Evolutionary conservation across 2,329 filamentous ascomycete genomes (phyloP), one percentile per base, ranked within the genome.

Genomic region (Exophiala sp.): DNA sequence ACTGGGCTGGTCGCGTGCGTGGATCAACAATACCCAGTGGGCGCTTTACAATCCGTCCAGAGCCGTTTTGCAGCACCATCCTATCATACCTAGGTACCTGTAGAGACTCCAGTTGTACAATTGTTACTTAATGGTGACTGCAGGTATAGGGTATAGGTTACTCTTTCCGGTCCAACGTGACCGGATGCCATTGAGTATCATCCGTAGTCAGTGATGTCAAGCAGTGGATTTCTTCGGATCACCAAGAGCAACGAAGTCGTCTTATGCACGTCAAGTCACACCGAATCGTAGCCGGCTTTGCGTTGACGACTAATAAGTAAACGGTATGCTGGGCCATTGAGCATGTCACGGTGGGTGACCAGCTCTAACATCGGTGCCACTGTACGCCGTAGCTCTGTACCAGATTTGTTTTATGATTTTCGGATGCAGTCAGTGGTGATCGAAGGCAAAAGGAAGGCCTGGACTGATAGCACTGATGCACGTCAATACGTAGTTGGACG

Each of bases 211-310:
- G n/a, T 48, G 46, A 48, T 48, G 46, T 48, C 46, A 43, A 43
- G 27, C 21, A 43, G 39, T 48, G 46, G 46, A 29, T 43, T 27
- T 24, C 24, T 32, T 34, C 11, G 32, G 16, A 46, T 52, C 49
- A 47, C 48, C 34, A 46, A 43, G 39, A 52, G 38, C 22, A 43
- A 52, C 49, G 49, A 47, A 32, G 38, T 29, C 37, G 43, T 42
- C 27, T 27, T 32, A 47, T 47, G 49, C 38, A 32, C 23, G 38
- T 47, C 22, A 30, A 40, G 49, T 52, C 24, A 37, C 43, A 47
- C 49, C 30, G 43, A 42, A 14, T 16, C 23, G 38, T 32, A 43
- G 21, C 49, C 39, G 43, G 37, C 16, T 11, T 41, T 9, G 5
- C 11, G 21, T n/a, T 11, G 14, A 19, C 7, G 14, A n/a, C n/a